Conservation (phyloP, 768 basidiomycete genomes). For the Termitomyces sp. region DNA sequence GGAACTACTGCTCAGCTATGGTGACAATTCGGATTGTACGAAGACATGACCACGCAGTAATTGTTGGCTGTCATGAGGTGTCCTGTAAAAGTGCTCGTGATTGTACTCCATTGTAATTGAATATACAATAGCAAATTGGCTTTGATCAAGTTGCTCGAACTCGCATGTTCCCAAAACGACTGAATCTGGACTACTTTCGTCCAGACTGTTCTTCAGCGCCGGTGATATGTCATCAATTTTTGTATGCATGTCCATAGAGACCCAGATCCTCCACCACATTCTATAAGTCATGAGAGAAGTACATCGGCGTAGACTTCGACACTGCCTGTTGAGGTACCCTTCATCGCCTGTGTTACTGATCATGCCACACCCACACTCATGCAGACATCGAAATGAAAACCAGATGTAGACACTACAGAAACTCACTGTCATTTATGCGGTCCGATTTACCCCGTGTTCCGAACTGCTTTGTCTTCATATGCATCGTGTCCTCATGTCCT, state of each 20-base stretch:
- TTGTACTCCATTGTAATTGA: not conserved
- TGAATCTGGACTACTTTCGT: conserved; percentile 25
- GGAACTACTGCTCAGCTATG: conserved; percentile 31
- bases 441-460: not conserved
- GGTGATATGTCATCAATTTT: conserved; percentile 20
- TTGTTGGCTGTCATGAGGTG: conserved; percentile 22
- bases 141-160: conserved; percentile 24
- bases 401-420: conserved; percentile 28
- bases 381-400: conserved; percentile 31
- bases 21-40: conserved; percentile 31
- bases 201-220: conserved; percentile 16
- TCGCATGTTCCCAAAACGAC: conserved; percentile 41
- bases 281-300: conserved; percentile 27
- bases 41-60: conserved; percentile 33
- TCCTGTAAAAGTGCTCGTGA: conserved; percentile 9
- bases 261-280: conserved; percentile 23
- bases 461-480: not conserved
- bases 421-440: conserved; percentile 20
- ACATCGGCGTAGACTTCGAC: conserved; percentile 25
- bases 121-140: not conserved
- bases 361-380: conserved; percentile 28
- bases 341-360: conserved; percentile 25
- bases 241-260: conserved; percentile 24
- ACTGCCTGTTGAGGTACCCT: conserved; percentile 8
- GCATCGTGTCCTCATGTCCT: not conserved